Percentiles rank a stretch among this genome's conserved stretches.
Conservation (phyloP, 345 rosid species). For the Rubroshorea leprosula region DNA sequence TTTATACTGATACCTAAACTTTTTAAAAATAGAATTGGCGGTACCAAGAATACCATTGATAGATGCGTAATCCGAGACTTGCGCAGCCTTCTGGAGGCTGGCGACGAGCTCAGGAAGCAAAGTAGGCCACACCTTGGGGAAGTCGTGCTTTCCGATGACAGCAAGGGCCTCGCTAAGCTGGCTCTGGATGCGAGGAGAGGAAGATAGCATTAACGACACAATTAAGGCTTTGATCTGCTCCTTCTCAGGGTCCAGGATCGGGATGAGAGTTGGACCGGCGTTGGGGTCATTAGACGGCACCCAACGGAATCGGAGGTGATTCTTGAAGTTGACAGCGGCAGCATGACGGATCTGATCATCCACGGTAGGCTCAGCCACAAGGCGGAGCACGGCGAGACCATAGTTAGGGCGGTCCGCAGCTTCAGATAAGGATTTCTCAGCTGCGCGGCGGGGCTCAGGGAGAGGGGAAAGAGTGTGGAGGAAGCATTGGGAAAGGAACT, state of each 20-base stretch:
- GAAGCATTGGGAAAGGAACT: conserved; percentile 76
- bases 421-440: conserved; percentile 55
- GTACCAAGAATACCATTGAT: conserved; percentile 91
- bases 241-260: conserved; percentile 66
- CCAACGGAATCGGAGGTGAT: conserved; percentile 89
- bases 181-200: conserved; percentile 77
- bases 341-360: conserved; percentile 93
- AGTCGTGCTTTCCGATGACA: conserved; percentile 84
- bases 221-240: conserved; percentile 74
- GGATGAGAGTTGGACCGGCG: conserved; percentile 22
- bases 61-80: conserved; percentile 48
- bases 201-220: conserved; percentile 76
- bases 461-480: conserved; percentile 69
- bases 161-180: conserved; percentile 93
- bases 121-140: conserved; percentile 75
- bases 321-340: conserved; percentile 92
- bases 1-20: conserved; percentile 75
- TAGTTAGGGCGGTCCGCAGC: conserved; percentile 66
- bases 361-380: conserved; percentile 64
- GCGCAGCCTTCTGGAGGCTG: conserved; percentile 44
- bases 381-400: conserved; percentile 73
- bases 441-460: conserved; percentile 81
- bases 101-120: conserved; percentile 79
- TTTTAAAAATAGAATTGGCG: conserved; percentile 81
- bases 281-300: conserved; percentile 37